Percentiles rank a stretch among this genome's conserved stretches.
These are phyloP conservation scores for Mycena latifolia DNA, from an alignment of 768 basidiomycete genomes.

Conservation along the genomic window DNA sequence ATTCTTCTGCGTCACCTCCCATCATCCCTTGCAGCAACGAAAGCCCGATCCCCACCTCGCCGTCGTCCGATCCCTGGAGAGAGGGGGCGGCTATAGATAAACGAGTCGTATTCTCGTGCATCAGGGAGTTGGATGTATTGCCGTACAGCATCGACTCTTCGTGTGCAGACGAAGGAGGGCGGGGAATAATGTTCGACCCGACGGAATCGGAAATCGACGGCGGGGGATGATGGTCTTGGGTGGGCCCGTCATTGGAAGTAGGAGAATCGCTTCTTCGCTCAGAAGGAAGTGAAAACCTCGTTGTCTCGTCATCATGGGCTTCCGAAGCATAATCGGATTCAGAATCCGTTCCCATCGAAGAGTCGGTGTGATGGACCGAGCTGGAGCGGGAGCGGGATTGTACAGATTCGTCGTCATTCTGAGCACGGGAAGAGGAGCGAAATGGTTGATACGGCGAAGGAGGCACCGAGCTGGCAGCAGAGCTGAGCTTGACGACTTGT, in stretches of 20 bases:
- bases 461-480: constrained; percentile 20
- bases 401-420: neutral
- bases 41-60: constrained; percentile 76
- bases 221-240: constrained; percentile 8
- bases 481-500: constrained; percentile 34
- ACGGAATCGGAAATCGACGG: constrained; percentile 19
- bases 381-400: constrained; percentile 10
- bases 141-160: constrained; percentile 14
- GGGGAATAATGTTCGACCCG: neutral
- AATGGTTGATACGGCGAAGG: constrained; percentile 34
- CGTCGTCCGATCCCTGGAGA: constrained; percentile 52
- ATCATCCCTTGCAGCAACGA: constrained; percentile 69
- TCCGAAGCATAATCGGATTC: constrained; percentile 30
- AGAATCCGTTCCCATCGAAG: constrained; percentile 22
- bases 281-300: constrained; percentile 21
- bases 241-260: constrained; percentile 10
- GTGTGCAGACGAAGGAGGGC: constrained; percentile 6
- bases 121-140: constrained; percentile 12
- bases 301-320: constrained; percentile 26
- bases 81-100: constrained; percentile 39
- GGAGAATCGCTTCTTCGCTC: constrained; percentile 19
- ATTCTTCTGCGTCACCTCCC: constrained; percentile 43
- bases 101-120: constrained; percentile 33
- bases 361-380: constrained; percentile 14
- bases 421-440: constrained; percentile 1